Conservation (phyloP, 257 asterid genomes). For the Schizonepeta tenuifolia region DNA sequence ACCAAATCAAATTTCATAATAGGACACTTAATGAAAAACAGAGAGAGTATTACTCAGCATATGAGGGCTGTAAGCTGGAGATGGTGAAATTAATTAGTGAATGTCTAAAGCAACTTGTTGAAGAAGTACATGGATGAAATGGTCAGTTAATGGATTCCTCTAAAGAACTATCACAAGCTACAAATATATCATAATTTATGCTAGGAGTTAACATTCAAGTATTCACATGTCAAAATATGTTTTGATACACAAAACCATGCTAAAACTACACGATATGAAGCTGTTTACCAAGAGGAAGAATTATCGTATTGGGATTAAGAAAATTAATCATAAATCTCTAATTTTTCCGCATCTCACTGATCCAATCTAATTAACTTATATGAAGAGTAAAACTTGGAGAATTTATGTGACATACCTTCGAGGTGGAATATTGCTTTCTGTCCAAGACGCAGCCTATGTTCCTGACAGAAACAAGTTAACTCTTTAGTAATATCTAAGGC, state of each 20-base stretch:
- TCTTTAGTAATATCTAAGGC: slow-evolving; percentile 3
- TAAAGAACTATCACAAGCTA: slow-evolving; percentile 10
- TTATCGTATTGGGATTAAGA: background rate
- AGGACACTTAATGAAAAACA: too few relatives aligned
- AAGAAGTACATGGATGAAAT: background rate
- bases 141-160: background rate
- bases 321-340: background rate
- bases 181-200: background rate
- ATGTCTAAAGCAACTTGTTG: background rate
- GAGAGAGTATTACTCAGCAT: background rate
- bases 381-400: background rate
- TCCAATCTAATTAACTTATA: background rate
- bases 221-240: background rate
- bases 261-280: background rate
- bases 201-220: slow-evolving; percentile 1
- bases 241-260: background rate
- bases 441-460: slow-evolving; percentile 90
- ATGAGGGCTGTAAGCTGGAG: background rate
- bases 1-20: too few relatives aligned
- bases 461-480: slow-evolving; percentile 52
- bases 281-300: slow-evolving; percentile 1
- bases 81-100: background rate
- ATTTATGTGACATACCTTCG: slow-evolving; percentile 67
- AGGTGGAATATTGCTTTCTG: slow-evolving; percentile 98
- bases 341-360: background rate